Conservation (phyloP, 1,284 basidiomycete species). For the Hymenochaete sp. region DNA sequence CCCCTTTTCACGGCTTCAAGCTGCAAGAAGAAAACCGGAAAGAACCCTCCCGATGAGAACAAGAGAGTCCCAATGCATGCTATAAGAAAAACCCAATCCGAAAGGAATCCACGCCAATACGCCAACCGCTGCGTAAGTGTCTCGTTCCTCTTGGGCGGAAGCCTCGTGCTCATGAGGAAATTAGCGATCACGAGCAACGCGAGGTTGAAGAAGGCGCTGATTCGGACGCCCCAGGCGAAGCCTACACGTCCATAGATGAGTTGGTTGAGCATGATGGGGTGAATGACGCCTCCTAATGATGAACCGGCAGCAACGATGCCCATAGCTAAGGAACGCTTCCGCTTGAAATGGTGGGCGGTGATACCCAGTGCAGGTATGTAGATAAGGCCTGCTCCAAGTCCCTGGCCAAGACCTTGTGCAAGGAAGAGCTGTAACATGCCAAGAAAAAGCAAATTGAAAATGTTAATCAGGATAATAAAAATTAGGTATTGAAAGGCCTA, state of each 20-base stretch:
- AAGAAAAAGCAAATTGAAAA: slow-evolving; percentile 25
- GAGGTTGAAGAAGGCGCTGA: slow-evolving; percentile 24
- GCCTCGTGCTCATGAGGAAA: slow-evolving; percentile 7
- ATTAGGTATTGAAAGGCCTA: slow-evolving; percentile 24
- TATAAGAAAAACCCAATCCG: slow-evolving; percentile 1
- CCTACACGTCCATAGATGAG: slow-evolving; percentile 22
- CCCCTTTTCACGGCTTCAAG: slow-evolving; percentile 27
- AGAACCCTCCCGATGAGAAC: slow-evolving; percentile 31
- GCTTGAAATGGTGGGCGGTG: slow-evolving; percentile 19
- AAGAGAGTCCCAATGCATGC: slow-evolving; percentile 26
- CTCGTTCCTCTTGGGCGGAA: slow-evolving; percentile 1
- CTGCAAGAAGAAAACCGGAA: slow-evolving; percentile 39
- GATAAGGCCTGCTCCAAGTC: slow-evolving; percentile 17
- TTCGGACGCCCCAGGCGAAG: slow-evolving; percentile 25
- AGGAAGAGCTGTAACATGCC: slow-evolving; percentile 20
- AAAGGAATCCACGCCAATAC: slow-evolving; percentile 11
- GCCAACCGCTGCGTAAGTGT: background rate
- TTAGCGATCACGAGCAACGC: slow-evolving; percentile 24
- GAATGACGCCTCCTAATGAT: slow-evolving; percentile 24
- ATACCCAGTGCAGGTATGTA: slow-evolving; percentile 20
- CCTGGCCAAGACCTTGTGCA: slow-evolving; percentile 20
- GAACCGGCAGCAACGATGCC: slow-evolving; percentile 21
- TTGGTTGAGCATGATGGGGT: slow-evolving; percentile 27
- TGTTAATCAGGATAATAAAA: slow-evolving; percentile 28
- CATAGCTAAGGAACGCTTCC: slow-evolving; percentile 19